Base-by-base conservation (phyloP, 2,329 filamentous ascomycete species). In the Paradendryphiella salina region DNA sequence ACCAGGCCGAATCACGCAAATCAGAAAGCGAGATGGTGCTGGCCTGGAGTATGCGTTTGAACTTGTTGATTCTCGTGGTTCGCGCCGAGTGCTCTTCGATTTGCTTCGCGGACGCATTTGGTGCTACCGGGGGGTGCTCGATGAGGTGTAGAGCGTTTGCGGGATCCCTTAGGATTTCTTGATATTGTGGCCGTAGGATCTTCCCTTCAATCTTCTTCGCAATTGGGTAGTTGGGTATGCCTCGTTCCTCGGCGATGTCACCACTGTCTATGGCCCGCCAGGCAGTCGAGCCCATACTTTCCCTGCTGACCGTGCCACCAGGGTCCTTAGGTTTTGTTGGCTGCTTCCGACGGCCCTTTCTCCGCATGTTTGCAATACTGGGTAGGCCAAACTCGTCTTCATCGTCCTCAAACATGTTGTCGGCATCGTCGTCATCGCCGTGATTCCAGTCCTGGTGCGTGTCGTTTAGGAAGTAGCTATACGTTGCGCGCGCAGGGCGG, bases 311-410 rank as follows among this genome's bases (percentile, higher is more conserved):
- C 14, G 60, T 66, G 1, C 64, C 65, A 17, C 76, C 76, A 15
- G 75, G 66, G 48, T 82, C 79, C 46, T 76, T 76, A n/a, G 67
- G 67, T 57, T 77, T 78, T 42, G 67, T 64, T 17, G 71, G 69
- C 20, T 69, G 71, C 71, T 75, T 73, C 69, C 73, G 76, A 67
- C 78, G 78, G 50, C 76, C 77, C 69, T 89, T 89, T 61, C 89
- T 83, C 65, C 92, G 88, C 87, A 94, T 94, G 69, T 87, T 96
- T 4, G 91, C 89, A 69, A 97, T 84, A 69, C 91, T 96, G 2
- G 93, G 93, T 20, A 97, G 80, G 1, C 93, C 93, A 74, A 97
- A 97, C 70, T 97, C 93, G 73, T 97, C 93, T 56, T 95, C 92
- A 62, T 95, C 92, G 63, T 94, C 88, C 61, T 96, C 90, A 65